These are phyloP conservation scores for Cordyceps sp. DNA, from an alignment of 2,329 filamentous ascomycete species.

Conservation along the genomic window DNA sequence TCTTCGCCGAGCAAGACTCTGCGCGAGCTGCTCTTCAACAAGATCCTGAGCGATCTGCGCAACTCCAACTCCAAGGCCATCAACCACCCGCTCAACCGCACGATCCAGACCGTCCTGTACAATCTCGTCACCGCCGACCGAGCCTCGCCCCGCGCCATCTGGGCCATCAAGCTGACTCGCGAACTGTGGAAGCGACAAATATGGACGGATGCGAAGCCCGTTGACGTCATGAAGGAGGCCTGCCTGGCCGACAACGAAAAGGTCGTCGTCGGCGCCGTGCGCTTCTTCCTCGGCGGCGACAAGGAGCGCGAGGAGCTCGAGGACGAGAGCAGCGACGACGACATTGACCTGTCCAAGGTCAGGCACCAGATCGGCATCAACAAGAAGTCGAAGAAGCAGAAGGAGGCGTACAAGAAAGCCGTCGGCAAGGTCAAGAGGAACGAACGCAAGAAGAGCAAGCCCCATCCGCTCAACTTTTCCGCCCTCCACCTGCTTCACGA, in stretches of 20 bases:
- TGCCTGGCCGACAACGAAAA: conserved; percentile 83
- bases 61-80: conserved; percentile 73
- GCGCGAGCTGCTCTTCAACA: conserved; percentile 65
- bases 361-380: conserved; percentile 82
- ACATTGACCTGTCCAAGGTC: conserved; percentile 61
- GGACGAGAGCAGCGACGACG: conserved; percentile 74
- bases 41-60: conserved; percentile 81
- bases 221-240: conserved; percentile 97
- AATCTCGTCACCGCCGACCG: conserved; percentile 80
- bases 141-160: conserved; percentile 71
- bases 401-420: conserved; percentile 63
- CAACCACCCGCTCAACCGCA: conserved; percentile 86
- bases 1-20: conserved; percentile 85
- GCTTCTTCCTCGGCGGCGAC: conserved; percentile 92
- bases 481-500: conserved; percentile 88
- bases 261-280: conserved; percentile 69
- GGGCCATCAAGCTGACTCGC: conserved; percentile 88
- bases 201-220: conserved; percentile 86
- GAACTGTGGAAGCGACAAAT: conserved; percentile 95
- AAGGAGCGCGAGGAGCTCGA: conserved; percentile 88
- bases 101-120: conserved; percentile 83
- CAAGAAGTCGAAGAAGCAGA: conserved; percentile 88
- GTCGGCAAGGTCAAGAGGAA: conserved; percentile 66
- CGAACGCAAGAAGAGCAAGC: conserved; percentile 75
- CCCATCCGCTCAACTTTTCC: conserved; percentile 87